phyloP scores from a whole-genome alignment of 2,329 filamentous ascomycete species.

The Stagonosporopsis rhizophila region DNA sequence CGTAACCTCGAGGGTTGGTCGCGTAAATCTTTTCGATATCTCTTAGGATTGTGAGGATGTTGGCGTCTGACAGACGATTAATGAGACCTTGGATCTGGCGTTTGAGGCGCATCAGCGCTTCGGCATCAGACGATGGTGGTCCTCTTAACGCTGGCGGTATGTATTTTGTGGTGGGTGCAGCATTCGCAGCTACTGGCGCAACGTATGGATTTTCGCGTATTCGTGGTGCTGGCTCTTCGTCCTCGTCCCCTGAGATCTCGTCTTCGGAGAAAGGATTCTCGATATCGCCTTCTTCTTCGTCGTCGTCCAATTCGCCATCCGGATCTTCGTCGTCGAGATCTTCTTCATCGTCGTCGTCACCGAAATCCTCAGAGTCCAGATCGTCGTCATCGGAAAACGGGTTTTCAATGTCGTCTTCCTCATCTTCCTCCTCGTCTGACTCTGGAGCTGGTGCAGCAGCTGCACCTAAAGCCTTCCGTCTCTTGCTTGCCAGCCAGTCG shows the following conservation, averaged over 20 bases:
- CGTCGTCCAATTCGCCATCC: slow-evolving; percentile 48
- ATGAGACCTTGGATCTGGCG: slow-evolving; percentile 86
- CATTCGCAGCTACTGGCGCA: slow-evolving; percentile 65
- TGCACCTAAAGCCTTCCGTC: slow-evolving; percentile 56
- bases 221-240: slow-evolving; percentile 40
- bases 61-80: slow-evolving; percentile 92
- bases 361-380: slow-evolving; percentile 40
- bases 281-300: slow-evolving; percentile 24
- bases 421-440: slow-evolving; percentile 29
- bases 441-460: slow-evolving; percentile 23
- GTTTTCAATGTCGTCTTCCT: slow-evolving; percentile 29
- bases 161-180: slow-evolving; percentile 70
- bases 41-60: slow-evolving; percentile 80
- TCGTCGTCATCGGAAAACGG: slow-evolving; percentile 36
- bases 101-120: slow-evolving; percentile 72
- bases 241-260: slow-evolving; percentile 29
- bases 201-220: slow-evolving; percentile 87
- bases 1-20: slow-evolving; percentile 83
- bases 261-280: slow-evolving; percentile 44
- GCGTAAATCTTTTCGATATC: slow-evolving; percentile 86
- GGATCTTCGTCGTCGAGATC: slow-evolving; percentile 25
- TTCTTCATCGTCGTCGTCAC: slow-evolving; percentile 30
- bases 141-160: slow-evolving; percentile 84
- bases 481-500: slow-evolving; percentile 66
- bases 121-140: slow-evolving; percentile 67